These are phyloP conservation scores for Cryphonectria japonica DNA, from an alignment of 2,329 filamentous ascomycete genomes.

Conservation along the genomic window DNA sequence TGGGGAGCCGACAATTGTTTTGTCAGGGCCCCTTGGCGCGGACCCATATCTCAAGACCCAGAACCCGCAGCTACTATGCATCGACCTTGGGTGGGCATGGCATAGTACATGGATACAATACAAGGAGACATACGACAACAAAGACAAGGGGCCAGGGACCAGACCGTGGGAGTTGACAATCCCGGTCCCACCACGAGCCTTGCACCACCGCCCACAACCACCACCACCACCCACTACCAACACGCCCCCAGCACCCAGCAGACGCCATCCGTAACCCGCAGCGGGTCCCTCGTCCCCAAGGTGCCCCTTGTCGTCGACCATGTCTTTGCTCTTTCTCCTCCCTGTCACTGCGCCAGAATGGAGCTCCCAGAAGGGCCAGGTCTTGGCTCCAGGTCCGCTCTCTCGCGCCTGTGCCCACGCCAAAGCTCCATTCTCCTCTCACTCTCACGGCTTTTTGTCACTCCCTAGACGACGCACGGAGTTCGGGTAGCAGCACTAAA, in stretches of 20 bases:
- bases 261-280: constrained; percentile 27
- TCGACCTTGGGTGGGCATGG: not conserved
- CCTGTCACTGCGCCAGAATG: constrained; percentile 2
- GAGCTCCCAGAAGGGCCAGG: not conserved
- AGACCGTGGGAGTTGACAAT: constrained; percentile 19
- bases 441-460: not conserved
- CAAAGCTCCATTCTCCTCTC: constrained; percentile 15
- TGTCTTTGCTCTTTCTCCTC: not conserved
- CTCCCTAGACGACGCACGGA: constrained; percentile 5
- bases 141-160: not conserved
- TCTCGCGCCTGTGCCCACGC: not conserved
- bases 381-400: not conserved
- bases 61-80: not conserved
- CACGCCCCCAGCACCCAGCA: constrained; percentile 18
- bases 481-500: constrained; percentile 19
- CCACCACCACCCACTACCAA: not conserved
- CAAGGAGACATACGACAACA: constrained; percentile 3
- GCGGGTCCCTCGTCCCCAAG: constrained; percentile 22
- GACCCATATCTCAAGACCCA: constrained; percentile 5
- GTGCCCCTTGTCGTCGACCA: constrained; percentile 21
- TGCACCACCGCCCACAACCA: constrained; percentile 15
- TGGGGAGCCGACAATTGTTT: constrained; percentile 1
- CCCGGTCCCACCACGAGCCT: constrained; percentile 28
- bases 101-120: not conserved
- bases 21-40: not conserved